Conservation (phyloP, 2,329 filamentous ascomycete species). For the Dactylellina parvicollis region DNA sequence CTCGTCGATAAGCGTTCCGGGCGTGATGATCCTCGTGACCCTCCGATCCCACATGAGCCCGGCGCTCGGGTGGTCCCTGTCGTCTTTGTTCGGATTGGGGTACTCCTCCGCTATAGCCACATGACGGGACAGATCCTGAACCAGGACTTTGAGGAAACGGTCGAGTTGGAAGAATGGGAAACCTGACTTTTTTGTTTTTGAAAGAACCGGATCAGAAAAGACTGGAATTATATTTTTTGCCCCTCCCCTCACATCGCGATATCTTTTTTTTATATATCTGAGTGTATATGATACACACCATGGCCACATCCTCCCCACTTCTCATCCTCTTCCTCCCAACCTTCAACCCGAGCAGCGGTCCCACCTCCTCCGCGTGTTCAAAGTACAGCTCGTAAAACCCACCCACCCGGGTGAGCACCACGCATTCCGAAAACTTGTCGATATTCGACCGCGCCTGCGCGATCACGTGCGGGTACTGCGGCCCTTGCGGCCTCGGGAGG, state of each 20-base stretch:
- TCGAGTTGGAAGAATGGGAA: slow-evolving; percentile 95
- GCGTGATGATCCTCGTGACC: slow-evolving; percentile 88
- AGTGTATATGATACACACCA: slow-evolving; percentile 69
- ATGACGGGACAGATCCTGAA: slow-evolving; percentile 88
- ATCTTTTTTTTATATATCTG: slow-evolving; percentile 48
- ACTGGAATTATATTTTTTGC: not conserved
- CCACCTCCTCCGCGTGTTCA: slow-evolving; percentile 89
- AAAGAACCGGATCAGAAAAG: not conserved
- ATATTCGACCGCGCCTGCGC: slow-evolving; percentile 89
- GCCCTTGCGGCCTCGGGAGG: slow-evolving; percentile 57
- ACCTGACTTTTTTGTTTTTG: slow-evolving; percentile 74
- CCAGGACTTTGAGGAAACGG: slow-evolving; percentile 88
- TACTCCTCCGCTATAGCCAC: slow-evolving; percentile 96
- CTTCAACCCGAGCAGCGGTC: slow-evolving; percentile 86
- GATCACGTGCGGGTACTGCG: slow-evolving; percentile 84
- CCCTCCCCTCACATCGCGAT: no score
- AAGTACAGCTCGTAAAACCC: slow-evolving; percentile 99
- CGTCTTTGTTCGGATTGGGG: slow-evolving; percentile 73
- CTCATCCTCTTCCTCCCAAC: slow-evolving; percentile 77
- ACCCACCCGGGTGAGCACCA: slow-evolving; percentile 89
- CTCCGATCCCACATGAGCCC: slow-evolving; percentile 84
- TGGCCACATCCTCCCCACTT: slow-evolving; percentile 76
- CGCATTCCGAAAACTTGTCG: slow-evolving; percentile 87
- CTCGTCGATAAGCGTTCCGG: slow-evolving; percentile 95
- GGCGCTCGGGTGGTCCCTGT: slow-evolving; percentile 68